phyloP scores from a whole-genome alignment of 805 yeast genomes.

The Monosporozyma siamensis region DNA sequence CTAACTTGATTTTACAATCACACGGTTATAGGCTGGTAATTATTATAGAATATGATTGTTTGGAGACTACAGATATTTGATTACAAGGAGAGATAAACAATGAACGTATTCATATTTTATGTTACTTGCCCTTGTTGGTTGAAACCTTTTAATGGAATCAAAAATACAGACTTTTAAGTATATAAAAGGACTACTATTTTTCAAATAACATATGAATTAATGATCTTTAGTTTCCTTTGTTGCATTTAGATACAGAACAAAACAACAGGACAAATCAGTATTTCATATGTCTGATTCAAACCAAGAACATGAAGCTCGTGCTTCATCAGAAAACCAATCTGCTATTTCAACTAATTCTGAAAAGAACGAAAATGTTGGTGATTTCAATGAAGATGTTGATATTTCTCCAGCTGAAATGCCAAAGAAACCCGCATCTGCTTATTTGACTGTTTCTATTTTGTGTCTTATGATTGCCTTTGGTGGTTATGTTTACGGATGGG shows the following conservation, averaged over 20 bases:
- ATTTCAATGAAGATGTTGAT: slow-evolving; percentile 21
- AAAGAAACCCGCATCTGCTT: slow-evolving; percentile 31
- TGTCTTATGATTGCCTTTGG: slow-evolving; percentile 28
- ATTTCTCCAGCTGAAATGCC: slow-evolving; percentile 15
- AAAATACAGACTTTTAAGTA: too few relatives aligned
- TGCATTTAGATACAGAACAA: background rate
- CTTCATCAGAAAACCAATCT: slow-evolving; percentile 1
- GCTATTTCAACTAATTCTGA: slow-evolving; percentile 1
- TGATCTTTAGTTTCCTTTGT: background rate
- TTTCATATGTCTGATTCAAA: slow-evolving; percentile 1
- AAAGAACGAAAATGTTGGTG: slow-evolving; percentile 1
- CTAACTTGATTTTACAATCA: too few relatives aligned
- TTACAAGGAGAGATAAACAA: too few relatives aligned
- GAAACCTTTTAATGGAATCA: too few relatives aligned
- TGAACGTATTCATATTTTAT: too few relatives aligned
- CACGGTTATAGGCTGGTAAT: too few relatives aligned
- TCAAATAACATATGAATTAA: too few relatives aligned
- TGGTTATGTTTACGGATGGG: slow-evolving; percentile 59
- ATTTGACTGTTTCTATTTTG: slow-evolving; percentile 26
- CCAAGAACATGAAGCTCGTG: background rate
- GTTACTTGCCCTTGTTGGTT: too few relatives aligned
- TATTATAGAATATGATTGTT: too few relatives aligned
- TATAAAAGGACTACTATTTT: too few relatives aligned
- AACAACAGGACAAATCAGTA: background rate
- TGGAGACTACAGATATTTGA: too few relatives aligned